Conservation (phyloP, 495 filamentous ascomycete genomes). For the Aspergillus kassunensis region DNA sequence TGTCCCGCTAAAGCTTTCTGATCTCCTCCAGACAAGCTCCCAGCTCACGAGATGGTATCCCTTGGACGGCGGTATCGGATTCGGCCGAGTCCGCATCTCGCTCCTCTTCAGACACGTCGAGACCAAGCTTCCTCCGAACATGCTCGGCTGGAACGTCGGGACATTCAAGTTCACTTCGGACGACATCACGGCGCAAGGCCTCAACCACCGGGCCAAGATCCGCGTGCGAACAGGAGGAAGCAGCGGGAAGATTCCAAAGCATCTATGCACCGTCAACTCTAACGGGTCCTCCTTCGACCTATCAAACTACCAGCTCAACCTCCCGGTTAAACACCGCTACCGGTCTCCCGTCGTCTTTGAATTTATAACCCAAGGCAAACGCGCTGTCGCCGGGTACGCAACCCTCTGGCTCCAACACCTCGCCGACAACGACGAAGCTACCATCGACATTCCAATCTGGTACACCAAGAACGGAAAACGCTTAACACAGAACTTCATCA, state of each 20-base stretch:
- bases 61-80: slow-evolving; percentile 67
- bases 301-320: slow-evolving; percentile 56
- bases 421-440: slow-evolving; percentile 67
- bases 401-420: slow-evolving; percentile 83
- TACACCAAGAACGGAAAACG: slow-evolving; percentile 66
- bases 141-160: slow-evolving; percentile 90
- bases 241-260: slow-evolving; percentile 59
- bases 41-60: slow-evolving; percentile 72
- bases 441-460: slow-evolving; percentile 85
- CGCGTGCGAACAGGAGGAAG: slow-evolving; percentile 82
- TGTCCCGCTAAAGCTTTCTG: slow-evolving; percentile 79
- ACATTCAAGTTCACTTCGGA: slow-evolving; percentile 81
- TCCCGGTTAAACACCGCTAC: slow-evolving; percentile 88
- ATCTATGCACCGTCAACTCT: slow-evolving; percentile 55
- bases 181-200: slow-evolving; percentile 56
- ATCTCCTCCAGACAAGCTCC: slow-evolving; percentile 78
- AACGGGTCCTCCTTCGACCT: slow-evolving; percentile 67
- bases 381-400: slow-evolving; percentile 68
- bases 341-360: slow-evolving; percentile 86
- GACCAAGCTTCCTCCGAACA: slow-evolving; percentile 69
- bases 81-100: slow-evolving; percentile 85
- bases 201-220: slow-evolving; percentile 58
- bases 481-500: slow-evolving; percentile 88
- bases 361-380: slow-evolving; percentile 65
- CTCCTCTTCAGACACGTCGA: slow-evolving; percentile 84